Base-by-base conservation (phyloP, 805 yeast genomes). In the Pichia manshurica region DNA sequence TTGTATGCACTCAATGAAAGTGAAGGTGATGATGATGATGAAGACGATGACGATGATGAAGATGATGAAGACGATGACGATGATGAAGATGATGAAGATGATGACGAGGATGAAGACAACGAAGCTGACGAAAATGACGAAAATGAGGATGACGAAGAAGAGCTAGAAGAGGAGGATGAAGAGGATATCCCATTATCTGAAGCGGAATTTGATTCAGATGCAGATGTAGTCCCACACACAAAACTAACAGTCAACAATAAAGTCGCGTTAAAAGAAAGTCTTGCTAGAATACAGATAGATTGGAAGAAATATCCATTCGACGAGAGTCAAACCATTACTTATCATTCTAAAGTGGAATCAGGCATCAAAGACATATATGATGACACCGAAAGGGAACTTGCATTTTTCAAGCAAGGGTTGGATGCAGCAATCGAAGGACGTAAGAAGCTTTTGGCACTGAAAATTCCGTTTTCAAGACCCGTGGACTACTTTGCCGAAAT, bases 401-500 rank as follows among this genome's bases (percentile, higher is more conserved):
- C 95, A 22, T 91, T 93, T 60, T 93, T 90, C 68, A 89, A 87
- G 64, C 99, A 93, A 71, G 96, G 95, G 6, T 76, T 93, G 48
- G 84, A 79, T 45, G 95, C 97, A 4, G 93, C 86, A 25, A 68
- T 75, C 44, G 78, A 75, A 56, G 96, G 86, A 22, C 82, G 91
- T 60, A 65, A 74, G 41, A 77, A 78, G 46, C 71, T 86, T 37
- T 69, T 81, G 48, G 81, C 81, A 60, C 75, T 86, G 55, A 82
- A 83, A 61, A 81, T 91, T 29, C 88, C 96, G 51, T 93, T 93
- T 65, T 75, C 95, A 25, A 80, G 99, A 66, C 99, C 99, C 33
- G 71, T 79, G 60, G 99, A 93, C 65, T 93, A 87, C 67, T 93
- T 93, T 70, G 99, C 99, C 17, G 99, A 93, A 69, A 93, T 93